Percentiles rank a stretch among this genome's conserved stretches.
phyloP scores from a whole-genome alignment of 805 yeast genomes.

The Middelhovenomyces tepae region DNA sequence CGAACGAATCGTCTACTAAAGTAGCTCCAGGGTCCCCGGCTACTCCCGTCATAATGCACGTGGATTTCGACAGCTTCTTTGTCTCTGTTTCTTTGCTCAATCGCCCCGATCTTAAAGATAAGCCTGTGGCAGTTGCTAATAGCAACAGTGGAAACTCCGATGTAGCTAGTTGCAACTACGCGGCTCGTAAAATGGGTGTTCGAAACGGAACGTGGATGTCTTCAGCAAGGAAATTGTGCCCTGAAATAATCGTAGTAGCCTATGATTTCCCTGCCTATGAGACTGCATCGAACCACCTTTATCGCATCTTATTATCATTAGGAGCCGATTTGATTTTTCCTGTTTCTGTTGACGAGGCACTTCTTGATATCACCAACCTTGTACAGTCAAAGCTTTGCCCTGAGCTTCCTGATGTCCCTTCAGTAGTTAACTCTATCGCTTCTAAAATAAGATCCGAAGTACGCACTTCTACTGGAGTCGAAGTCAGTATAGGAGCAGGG shows the following conservation, averaged over 20 bases:
- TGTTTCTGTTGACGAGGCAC: slow-evolving; percentile 85
- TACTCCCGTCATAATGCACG: slow-evolving; percentile 48
- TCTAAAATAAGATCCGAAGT: slow-evolving; percentile 35
- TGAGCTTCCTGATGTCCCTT: slow-evolving; percentile 18
- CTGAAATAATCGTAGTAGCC: slow-evolving; percentile 51
- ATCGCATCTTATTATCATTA: slow-evolving; percentile 44
- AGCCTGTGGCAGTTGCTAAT: slow-evolving; percentile 57
- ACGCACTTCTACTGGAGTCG: slow-evolving; percentile 41
- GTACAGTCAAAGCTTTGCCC: slow-evolving; percentile 6
- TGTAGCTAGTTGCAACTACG: slow-evolving; percentile 86
- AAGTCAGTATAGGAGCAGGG: slow-evolving; percentile 76
- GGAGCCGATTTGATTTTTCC: slow-evolving; percentile 50
- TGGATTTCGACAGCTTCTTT: slow-evolving; percentile 92
- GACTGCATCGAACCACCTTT: slow-evolving; percentile 51
- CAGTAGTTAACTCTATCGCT: slow-evolving; percentile 22
- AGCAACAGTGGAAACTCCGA: slow-evolving; percentile 48
- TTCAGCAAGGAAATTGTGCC: slow-evolving; percentile 57
- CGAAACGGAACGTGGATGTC: slow-evolving; percentile 86
- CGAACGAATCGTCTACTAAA: slow-evolving; percentile 19
- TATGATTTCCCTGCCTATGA: slow-evolving; percentile 75
- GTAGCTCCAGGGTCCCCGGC: slow-evolving; percentile 1
- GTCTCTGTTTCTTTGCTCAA: slow-evolving; percentile 70
- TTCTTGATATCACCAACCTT: slow-evolving; percentile 51
- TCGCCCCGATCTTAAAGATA: slow-evolving; percentile 45
- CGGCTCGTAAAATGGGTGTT: slow-evolving; percentile 71